Conservation (phyloP, 768 basidiomycete species). For the Termitomyces eurrhizus region DNA sequence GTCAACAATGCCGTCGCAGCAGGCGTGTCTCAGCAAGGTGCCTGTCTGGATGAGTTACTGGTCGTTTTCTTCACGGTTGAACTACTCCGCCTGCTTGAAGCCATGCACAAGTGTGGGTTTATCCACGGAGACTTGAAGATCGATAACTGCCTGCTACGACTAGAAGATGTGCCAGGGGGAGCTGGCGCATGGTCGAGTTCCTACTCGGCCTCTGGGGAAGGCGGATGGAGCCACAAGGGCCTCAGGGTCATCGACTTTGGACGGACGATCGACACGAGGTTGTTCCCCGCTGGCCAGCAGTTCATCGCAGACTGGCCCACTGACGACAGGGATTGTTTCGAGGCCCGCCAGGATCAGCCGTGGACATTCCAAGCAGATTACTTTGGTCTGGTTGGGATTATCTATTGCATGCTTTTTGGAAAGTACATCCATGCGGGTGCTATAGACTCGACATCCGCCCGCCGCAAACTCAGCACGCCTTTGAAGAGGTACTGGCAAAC, state of each 20-base stretch:
- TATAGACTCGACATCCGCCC: constrained; percentile 33
- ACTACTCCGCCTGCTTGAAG: constrained; percentile 77
- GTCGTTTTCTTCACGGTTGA: constrained; percentile 96
- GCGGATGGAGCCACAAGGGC: constrained; percentile 87
- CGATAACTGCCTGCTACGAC: constrained; percentile 94
- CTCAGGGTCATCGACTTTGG: constrained; percentile 96
- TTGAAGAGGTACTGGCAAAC: constrained; percentile 95
- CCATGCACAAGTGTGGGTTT: constrained; percentile 77
- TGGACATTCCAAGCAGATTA: constrained; percentile 99
- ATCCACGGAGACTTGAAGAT: constrained; percentile 99
- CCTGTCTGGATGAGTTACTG: constrained; percentile 86
- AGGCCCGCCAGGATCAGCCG: constrained; percentile 75
- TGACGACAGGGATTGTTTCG: constrained; percentile 89
- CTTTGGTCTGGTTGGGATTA: constrained; percentile 89
- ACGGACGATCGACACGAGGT: constrained; percentile 81
- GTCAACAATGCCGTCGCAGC: constrained; percentile 80
- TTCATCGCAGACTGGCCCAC: constrained; percentile 87
- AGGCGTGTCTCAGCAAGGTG: constrained; percentile 76
- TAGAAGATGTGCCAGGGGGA: constrained; percentile 78
- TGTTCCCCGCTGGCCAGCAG: constrained; percentile 76
- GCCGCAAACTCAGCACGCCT: constrained; percentile 69
- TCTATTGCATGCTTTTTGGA: constrained; percentile 95
- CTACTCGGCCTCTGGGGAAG: constrained; percentile 77
- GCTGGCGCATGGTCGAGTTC: constrained; percentile 62
- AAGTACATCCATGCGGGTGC: constrained; percentile 86